Evolutionary conservation across 75 land plant genomes (phyloP), one percentile per base, ranked within the genome.

Genomic region (Pseudotsuga menziesii): DNA sequence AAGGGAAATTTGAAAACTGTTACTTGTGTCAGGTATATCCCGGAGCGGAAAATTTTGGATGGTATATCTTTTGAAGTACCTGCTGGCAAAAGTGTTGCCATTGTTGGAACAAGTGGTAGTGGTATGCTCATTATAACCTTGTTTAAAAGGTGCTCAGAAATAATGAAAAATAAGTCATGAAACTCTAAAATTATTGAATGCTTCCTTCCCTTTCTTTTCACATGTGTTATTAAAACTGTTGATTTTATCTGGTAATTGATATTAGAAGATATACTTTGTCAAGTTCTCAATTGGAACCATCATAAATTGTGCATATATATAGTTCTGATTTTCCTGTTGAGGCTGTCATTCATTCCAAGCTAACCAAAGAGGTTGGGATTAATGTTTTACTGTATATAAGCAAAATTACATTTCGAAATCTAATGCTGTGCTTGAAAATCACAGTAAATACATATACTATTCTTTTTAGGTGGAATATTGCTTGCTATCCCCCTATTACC

Each of bases 61-160:
- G 99, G 98, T n/a, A 73, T 93, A 77, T 92, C 99, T 64, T 94
- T 94, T 84, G 76, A 84, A 73, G 92, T 94, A 7, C 93, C 99
- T 55, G 90, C 90, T 61, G 99, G 98, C 48, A 89, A 80, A 77
- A 97, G 95, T 83, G 89, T 92, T 57, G 98, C 99, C 41, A 89
- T 97, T 85, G 99, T 97, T 76, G 99, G 99, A 75, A 94, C 98
- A 14, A 97, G 99, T 89, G 99, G 99, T 57, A 97, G 99, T 87
- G 99, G 99, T 97, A 87, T 79, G 82, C 15, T n/a, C 19, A 74
- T 52, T 61, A 56, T 39, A 74, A 74, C 7, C 61, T 3, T 20
- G 17, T 22, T 74, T 25, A 69, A 41, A 41, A 41, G 22, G 23
- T 11, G 9, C 12, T 15, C 20, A 0, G 6, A 69, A n/a, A 20